Percentiles rank a stretch among this genome's conserved stretches.
Evolutionary conservation across 2,329 filamentous ascomycete genomes (phyloP).

Genomic region (Verticillium albo-atrum): DNA sequence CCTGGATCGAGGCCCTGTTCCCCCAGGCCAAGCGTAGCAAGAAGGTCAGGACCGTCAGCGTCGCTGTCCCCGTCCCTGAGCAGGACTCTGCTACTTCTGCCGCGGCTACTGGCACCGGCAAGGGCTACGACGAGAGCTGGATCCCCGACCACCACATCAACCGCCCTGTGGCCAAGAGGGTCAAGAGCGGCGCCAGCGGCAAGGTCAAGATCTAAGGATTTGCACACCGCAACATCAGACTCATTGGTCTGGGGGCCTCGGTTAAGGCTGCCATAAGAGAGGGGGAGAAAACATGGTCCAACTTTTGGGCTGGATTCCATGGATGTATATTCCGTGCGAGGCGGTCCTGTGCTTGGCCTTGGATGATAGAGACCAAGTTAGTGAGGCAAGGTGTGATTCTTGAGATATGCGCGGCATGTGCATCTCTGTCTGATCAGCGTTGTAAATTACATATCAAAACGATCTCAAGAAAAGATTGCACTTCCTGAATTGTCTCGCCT

Average conservation of each 20-base stretch:
- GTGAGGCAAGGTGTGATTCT: neutral
- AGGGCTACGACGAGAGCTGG: constrained; percentile 88
- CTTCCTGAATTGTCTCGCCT: neutral
- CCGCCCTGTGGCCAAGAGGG: constrained; percentile 68
- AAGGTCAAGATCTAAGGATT: constrained; percentile 26
- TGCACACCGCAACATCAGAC: constrained; percentile 5
- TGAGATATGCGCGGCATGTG: neutral
- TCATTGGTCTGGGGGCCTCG: neutral
- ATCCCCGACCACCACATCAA: constrained; percentile 87
- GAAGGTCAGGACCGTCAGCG: constrained; percentile 64
- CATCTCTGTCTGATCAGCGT: neutral
- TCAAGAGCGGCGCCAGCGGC: constrained; percentile 52
- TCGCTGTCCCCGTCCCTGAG: constrained; percentile 58
- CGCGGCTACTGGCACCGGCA: constrained; percentile 62
- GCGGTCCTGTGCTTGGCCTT: neutral
- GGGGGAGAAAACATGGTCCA: neutral
- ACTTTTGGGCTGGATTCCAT: neutral
- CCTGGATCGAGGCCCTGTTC: constrained; percentile 94
- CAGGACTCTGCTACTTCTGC: constrained; percentile 53
- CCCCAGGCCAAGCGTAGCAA: constrained; percentile 75
- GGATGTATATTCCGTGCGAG: neutral
- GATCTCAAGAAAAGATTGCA: neutral
- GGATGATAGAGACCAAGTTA: neutral
- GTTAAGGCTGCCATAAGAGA: neutral
- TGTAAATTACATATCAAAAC: neutral